A percentile compares a stretch with the other conserved stretches of the same genome.
These are phyloP conservation scores for Pseudocercospora ulei DNA, from an alignment of 2,329 filamentous ascomycete species.

Conservation along the genomic window DNA sequence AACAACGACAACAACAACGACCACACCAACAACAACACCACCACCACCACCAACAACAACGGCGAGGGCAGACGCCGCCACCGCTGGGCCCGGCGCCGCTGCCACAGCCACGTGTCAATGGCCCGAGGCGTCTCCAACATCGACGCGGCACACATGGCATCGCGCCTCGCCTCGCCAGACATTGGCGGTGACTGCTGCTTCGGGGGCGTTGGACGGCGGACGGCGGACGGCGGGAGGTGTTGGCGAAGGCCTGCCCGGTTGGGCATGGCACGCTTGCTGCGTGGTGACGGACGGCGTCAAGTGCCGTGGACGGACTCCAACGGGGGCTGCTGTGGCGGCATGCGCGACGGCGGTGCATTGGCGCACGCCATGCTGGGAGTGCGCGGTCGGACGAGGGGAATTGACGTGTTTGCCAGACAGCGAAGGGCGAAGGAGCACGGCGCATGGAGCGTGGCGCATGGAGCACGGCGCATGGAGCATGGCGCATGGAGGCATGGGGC, in stretches of 20 bases:
- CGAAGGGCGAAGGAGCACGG: too few relatives aligned
- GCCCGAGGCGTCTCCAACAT: conserved; percentile 2
- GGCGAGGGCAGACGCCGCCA: conserved; percentile 8
- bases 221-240: neutral
- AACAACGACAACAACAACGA: too few relatives aligned
- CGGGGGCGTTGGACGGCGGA: neutral
- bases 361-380: conserved; percentile 1
- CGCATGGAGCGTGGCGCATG: too few relatives aligned
- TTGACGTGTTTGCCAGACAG: conserved; percentile 1
- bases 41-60: too few relatives aligned
- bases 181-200: neutral
- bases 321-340: neutral
- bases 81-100: conserved; percentile 10
- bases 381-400: conserved; percentile 4
- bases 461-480: too few relatives aligned
- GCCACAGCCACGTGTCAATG: conserved; percentile 19
- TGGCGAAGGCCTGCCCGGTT: too few relatives aligned
- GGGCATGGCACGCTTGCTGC: too few relatives aligned
- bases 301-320: neutral
- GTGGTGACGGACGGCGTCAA: too few relatives aligned
- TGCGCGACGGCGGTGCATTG: neutral
- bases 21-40: too few relatives aligned
- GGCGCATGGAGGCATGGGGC: too few relatives aligned
- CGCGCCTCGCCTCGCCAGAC: neutral
- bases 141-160: neutral